Evolutionary conservation across 352 stramenopile genomes (phyloP).

Genomic region (Phytophthora sansomeana): DNA sequence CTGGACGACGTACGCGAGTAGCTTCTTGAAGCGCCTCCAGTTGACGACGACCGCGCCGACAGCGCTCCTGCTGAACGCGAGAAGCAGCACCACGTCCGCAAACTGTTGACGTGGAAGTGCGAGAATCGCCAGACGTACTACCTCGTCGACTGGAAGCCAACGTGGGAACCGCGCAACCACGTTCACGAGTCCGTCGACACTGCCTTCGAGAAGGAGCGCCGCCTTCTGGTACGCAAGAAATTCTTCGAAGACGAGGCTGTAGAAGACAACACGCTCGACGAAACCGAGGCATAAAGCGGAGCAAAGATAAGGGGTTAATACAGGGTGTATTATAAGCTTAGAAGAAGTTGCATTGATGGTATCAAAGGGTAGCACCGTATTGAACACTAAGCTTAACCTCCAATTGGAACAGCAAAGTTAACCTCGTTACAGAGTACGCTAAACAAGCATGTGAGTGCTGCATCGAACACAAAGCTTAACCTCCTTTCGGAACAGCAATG

Average conservation of each 20-base stretch:
- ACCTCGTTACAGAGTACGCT: conserved; percentile 17
- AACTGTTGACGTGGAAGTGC: background rate
- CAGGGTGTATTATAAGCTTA: conserved; percentile 18
- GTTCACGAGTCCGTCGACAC: conserved; percentile 15
- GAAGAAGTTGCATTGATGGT: too few species aligned
- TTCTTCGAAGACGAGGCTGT: conserved; percentile 35
- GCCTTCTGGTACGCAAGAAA: conserved; percentile 21
- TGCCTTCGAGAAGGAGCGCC: conserved; percentile 22
- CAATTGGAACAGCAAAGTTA: conserved; percentile 8
- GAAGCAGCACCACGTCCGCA: background rate
- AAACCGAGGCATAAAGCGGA: conserved; percentile 1
- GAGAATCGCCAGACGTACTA: conserved; percentile 15
- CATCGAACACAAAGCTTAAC: conserved; percentile 33
- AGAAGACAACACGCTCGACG: conserved; percentile 26
- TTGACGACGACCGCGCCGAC: background rate
- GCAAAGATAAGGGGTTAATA: background rate
- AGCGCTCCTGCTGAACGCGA: background rate
- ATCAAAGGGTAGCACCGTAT: conserved; percentile 1
- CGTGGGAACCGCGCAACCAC: conserved; percentile 13
- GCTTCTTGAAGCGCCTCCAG: too few species aligned
- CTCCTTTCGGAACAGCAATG: conserved; percentile 34
- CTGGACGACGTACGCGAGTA: conserved; percentile 9
- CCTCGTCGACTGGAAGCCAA: conserved; percentile 35
- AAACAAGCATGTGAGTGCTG: conserved; percentile 6
- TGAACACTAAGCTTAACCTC: conserved; percentile 27